These are phyloP conservation scores for Clonostachys byssicola DNA, from an alignment of 2,329 filamentous ascomycete genomes.

Conservation along the genomic window DNA sequence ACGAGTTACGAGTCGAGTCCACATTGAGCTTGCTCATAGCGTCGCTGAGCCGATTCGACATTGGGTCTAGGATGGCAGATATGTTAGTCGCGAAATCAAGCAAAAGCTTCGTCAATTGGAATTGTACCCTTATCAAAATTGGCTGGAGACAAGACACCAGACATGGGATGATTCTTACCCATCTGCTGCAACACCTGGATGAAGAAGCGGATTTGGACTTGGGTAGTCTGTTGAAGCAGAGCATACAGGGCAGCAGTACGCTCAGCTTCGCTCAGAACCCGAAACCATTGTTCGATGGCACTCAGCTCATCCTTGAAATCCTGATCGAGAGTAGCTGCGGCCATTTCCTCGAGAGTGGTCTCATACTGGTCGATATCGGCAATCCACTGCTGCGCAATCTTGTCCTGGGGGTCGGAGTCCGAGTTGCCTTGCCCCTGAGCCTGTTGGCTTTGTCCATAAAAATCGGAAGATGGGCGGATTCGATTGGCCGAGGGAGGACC, in stretches of 20 bases:
- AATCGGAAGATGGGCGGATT: slow-evolving; percentile 91
- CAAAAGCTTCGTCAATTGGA: neutral
- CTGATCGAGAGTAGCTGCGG: slow-evolving; percentile 94
- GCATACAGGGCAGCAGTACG: slow-evolving; percentile 93
- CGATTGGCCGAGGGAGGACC: slow-evolving; percentile 65
- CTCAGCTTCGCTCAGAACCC: slow-evolving; percentile 93
- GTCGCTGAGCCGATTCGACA: slow-evolving; percentile 93
- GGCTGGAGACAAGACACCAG: slow-evolving; percentile 86
- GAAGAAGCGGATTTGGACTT: slow-evolving; percentile 98
- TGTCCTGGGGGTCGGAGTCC: slow-evolving; percentile 82
- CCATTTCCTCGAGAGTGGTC: slow-evolving; percentile 98
- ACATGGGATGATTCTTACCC: slow-evolving; percentile 98
- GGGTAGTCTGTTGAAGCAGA: slow-evolving; percentile 93
- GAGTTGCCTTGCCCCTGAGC: slow-evolving; percentile 61
- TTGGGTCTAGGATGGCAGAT: slow-evolving; percentile 62
- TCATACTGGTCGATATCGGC: slow-evolving; percentile 99
- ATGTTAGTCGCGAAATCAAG: slow-evolving; percentile 7
- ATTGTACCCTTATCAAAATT: slow-evolving; percentile 89
- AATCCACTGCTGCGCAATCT: slow-evolving; percentile 96
- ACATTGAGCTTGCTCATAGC: slow-evolving; percentile 94
- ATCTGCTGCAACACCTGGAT: slow-evolving; percentile 98
- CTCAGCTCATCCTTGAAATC: slow-evolving; percentile 99
- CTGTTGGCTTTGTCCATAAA: slow-evolving; percentile 76
- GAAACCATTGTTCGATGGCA: slow-evolving; percentile 99
- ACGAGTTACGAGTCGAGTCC: slow-evolving; percentile 80